Conservation (phyloP, 352 stramenopile genomes). For the Globisporangium megalacanthum region DNA sequence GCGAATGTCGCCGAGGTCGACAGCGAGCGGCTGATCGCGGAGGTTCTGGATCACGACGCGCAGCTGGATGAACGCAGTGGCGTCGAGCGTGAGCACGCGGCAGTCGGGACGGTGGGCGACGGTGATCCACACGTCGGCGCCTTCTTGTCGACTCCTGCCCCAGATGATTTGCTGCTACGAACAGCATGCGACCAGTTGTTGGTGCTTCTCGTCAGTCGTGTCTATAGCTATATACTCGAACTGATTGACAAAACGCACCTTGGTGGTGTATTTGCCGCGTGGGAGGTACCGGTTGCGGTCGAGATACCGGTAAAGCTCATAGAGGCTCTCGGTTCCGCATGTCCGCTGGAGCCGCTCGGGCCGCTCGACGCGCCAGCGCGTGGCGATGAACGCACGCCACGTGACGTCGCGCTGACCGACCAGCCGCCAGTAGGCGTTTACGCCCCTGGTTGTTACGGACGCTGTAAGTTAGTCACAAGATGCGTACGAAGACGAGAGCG, state of each 20-base stretch:
- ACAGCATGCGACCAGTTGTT: not conserved
- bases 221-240: not conserved
- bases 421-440: conserved; percentile 45
- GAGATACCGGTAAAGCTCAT: conserved; percentile 59
- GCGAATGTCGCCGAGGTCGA: conserved; percentile 57
- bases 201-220: not conserved
- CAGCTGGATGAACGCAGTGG: conserved; percentile 49
- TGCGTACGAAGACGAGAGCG: not conserved
- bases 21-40: conserved; percentile 35
- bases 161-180: conserved; percentile 54
- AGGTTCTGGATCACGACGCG: conserved; percentile 70
- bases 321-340: conserved; percentile 41
- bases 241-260: conserved; percentile 17
- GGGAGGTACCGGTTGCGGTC: conserved; percentile 50
- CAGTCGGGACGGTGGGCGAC: conserved; percentile 68
- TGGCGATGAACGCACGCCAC: conserved; percentile 41
- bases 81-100: conserved; percentile 26
- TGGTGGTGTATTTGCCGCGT: conserved; percentile 57
- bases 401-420: conserved; percentile 46
- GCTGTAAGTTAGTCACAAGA: not conserved
- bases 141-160: conserved; percentile 55
- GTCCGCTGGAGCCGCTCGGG: conserved; percentile 39
- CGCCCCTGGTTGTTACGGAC: conserved; percentile 21
- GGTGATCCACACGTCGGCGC: conserved; percentile 69
- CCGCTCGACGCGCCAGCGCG: conserved; percentile 41